phyloP scores from a whole-genome alignment of 2,329 filamentous ascomycete genomes.

The Septoria linicola region DNA sequence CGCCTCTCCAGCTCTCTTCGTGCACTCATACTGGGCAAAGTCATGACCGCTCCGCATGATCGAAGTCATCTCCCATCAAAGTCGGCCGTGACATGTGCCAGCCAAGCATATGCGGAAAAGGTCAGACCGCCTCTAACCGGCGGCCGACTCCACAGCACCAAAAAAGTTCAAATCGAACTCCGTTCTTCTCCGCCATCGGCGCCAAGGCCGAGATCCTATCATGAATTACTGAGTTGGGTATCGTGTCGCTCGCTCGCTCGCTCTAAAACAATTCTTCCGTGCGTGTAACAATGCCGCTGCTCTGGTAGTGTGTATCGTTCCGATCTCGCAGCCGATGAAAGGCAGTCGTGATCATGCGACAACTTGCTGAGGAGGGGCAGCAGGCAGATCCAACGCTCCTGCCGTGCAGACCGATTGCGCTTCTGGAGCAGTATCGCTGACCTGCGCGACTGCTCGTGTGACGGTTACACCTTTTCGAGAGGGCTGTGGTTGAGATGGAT shows the following conservation, averaged over 20 bases:
- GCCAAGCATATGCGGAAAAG: too few species aligned
- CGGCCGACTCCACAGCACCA: too few species aligned
- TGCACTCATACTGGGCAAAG: too few species aligned
- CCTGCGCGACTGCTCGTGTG: conserved; percentile 32
- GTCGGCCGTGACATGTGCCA: too few species aligned
- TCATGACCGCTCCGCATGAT: too few species aligned
- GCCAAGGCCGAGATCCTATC: neutral
- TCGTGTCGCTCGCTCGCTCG: neutral
- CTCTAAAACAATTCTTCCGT: neutral
- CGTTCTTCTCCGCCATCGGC: too few species aligned
- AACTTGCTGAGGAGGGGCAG: too few species aligned
- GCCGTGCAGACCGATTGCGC: conserved; percentile 14
- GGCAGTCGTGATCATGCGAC: neutral
- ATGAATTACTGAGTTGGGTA: neutral
- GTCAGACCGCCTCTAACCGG: too few species aligned
- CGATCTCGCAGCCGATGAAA: neutral
- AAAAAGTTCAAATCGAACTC: too few species aligned
- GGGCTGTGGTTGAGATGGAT: conserved; percentile 20
- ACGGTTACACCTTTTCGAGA: too few species aligned
- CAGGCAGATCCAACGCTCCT: conserved; percentile 2
- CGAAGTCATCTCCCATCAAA: too few species aligned
- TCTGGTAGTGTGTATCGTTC: neutral
- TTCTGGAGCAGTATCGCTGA: conserved; percentile 17
- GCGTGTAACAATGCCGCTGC: neutral
- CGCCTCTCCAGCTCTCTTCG: too few species aligned